Conservation (phyloP, 2,329 filamentous ascomycete genomes). For the Calonectria crousiana region DNA sequence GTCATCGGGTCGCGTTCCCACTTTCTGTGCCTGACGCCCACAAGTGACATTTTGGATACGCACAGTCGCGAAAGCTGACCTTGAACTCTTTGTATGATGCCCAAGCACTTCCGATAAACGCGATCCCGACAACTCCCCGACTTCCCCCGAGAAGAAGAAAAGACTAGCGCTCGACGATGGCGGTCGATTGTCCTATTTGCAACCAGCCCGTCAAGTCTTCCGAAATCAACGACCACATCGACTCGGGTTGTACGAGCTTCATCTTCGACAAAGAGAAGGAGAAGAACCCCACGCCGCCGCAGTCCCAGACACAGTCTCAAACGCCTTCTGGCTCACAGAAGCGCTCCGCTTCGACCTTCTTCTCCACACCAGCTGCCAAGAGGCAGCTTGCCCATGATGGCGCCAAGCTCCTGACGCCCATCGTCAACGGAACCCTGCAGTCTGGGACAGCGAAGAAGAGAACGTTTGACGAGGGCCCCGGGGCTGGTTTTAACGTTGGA, state of each 20-base stretch:
- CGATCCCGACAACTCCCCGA: background rate
- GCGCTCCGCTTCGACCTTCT: constrained; percentile 69
- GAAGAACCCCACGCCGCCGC: constrained; percentile 46
- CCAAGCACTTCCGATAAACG: background rate
- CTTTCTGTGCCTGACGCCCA: background rate
- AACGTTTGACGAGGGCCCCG: constrained; percentile 67
- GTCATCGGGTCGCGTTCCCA: constrained; percentile 17
- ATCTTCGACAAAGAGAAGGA: constrained; percentile 66
- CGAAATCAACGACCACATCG: constrained; percentile 91
- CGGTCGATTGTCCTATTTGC: constrained; percentile 86
- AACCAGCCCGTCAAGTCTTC: constrained; percentile 76
- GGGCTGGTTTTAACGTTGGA: constrained; percentile 39
- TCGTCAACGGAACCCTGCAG: constrained; percentile 48
- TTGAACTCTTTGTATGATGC: background rate
- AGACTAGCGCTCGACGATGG: constrained; percentile 41
- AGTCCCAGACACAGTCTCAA: constrained; percentile 49
- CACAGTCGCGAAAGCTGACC: background rate
- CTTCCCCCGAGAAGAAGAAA: background rate
- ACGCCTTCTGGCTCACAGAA: constrained; percentile 60
- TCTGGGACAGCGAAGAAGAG: constrained; percentile 60
- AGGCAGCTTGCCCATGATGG: constrained; percentile 55
- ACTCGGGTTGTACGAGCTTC: constrained; percentile 81
- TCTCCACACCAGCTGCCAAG: constrained; percentile 71
- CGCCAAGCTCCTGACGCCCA: constrained; percentile 47
- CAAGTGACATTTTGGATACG: background rate